Evolutionary conservation across 2,329 filamentous ascomycete genomes (phyloP).

Genomic region (Fusarium siculi): DNA sequence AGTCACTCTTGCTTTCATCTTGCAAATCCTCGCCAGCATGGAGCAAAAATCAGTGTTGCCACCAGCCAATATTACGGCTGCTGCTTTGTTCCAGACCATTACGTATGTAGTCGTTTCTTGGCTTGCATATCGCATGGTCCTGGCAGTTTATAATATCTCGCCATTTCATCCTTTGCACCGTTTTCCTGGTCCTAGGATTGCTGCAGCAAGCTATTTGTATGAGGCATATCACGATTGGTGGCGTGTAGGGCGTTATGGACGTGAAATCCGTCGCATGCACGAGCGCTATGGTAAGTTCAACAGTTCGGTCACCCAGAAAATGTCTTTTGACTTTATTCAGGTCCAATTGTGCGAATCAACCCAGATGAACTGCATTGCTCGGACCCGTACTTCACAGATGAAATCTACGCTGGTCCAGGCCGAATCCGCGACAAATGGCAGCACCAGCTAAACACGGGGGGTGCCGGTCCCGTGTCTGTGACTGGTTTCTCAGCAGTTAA

Average conservation of each 20-base stretch:
- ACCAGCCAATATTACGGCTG: not conserved
- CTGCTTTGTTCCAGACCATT: not conserved
- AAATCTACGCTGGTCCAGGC: conserved; percentile 48
- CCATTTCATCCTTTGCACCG: conserved; percentile 52
- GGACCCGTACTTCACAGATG: conserved; percentile 51
- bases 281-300: conserved; percentile 48
- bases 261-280: conserved; percentile 51
- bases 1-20: too few species aligned
- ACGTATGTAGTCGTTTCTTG: conserved; percentile 40
- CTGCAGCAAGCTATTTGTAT: conserved; percentile 50
- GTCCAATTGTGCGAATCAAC: conserved; percentile 53
- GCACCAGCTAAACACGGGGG: conserved; percentile 28
- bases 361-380: conserved; percentile 54
- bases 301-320: rapidly evolving
- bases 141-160: conserved; percentile 52
- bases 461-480: conserved; percentile 15
- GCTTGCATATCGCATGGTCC: conserved; percentile 45
- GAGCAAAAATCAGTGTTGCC: not conserved
- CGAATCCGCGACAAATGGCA: conserved; percentile 43
- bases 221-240: conserved; percentile 54
- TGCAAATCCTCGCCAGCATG: not conserved
- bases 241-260: conserved; percentile 49
- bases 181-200: conserved; percentile 52
- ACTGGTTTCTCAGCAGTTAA: conserved; percentile 32
- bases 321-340: conserved; percentile 1